Conservation (phyloP, 1,139 yeast species). For the Casaregolazyma lundiana region DNA sequence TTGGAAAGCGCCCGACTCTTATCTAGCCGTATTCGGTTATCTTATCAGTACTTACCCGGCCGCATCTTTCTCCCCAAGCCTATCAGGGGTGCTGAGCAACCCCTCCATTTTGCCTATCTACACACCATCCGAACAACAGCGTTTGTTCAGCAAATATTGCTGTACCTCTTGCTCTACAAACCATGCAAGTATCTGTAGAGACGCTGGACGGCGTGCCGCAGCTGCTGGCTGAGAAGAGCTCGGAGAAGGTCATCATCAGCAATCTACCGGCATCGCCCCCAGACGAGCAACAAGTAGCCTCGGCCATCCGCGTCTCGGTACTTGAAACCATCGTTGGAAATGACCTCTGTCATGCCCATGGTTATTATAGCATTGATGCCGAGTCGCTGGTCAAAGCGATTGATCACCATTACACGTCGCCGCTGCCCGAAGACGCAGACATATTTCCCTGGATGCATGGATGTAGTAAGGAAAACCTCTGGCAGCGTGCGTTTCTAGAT, state of each 20-base stretch:
- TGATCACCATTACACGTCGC: constrained; percentile 35
- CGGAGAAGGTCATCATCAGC: not conserved
- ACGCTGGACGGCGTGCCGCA: not conserved
- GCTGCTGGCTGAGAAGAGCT: not conserved
- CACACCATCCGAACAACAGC: not conserved
- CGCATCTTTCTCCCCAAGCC: not conserved
- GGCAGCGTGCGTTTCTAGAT: constrained; percentile 32
- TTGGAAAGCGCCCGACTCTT: too few relatives aligned
- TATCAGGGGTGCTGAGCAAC: constrained; percentile 1
- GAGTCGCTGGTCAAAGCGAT: constrained; percentile 28
- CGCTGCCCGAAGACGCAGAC: constrained; percentile 59
- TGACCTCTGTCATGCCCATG: not conserved
- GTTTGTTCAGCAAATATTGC: too few relatives aligned
- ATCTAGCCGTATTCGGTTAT: too few relatives aligned
- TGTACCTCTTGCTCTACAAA: not conserved
- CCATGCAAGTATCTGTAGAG: not conserved
- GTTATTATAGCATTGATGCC: constrained; percentile 23
- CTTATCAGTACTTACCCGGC: not conserved
- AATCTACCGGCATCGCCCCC: not conserved
- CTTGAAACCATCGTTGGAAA: not conserved
- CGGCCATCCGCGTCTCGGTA: not conserved
- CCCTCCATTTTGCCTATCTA: not conserved
- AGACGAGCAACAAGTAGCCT: not conserved
- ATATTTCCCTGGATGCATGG: constrained; percentile 96
- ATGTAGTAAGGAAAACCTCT: constrained; percentile 30